Base-by-base conservation (phyloP, 2,329 filamentous ascomycete genomes). In the Aspergillus intermedius region DNA sequence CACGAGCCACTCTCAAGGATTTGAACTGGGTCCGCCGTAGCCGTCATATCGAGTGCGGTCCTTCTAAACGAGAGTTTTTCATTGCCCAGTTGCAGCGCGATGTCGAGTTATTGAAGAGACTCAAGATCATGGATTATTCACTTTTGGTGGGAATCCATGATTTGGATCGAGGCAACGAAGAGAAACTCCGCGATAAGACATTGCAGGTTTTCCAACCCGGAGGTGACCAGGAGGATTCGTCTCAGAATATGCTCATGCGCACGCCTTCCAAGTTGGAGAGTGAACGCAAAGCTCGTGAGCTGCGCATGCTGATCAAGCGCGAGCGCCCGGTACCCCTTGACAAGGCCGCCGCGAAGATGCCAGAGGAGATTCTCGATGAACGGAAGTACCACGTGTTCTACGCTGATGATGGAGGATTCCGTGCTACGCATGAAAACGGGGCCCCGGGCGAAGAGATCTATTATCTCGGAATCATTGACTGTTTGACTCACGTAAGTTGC, bases 41-140 rank as follows among this genome's bases (percentile, higher is more conserved):
- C 60, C 79, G 90, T 55, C 84, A 91, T 65, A 75, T 98, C 30
- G 90, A 97, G 64, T 82, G 96, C 57, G 93, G 93, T 9, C 83
- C 93, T 5, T 79, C 85, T 54, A 97, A 96, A 75, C 94, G 91
- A 71, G 78, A 84, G 43, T 74, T 90, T 17, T 98, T 98, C 65
- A 77, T 97, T 42, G 83, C 90, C 60, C 93, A 98, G 70, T 82
- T 98, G 63, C 81, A 90, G 58, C 81, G 81, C 52, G 93, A 98
- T 67, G 93, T 98, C 7, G 81, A 82, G 46, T 76, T 98, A 28
- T 74, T 98, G 51, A 90, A 97, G 70, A 83, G 80, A 59, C 77
- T 97, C 40, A 86, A 95, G 60, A 97, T 98, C 61, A 98, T 98
- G 93, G 93, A 98, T 69, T 98, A 98, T 70, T 97, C 91, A 8